These are phyloP conservation scores for Sarocladium brachiariae DNA, from an alignment of 2,329 filamentous ascomycete species.

Conservation along the genomic window DNA sequence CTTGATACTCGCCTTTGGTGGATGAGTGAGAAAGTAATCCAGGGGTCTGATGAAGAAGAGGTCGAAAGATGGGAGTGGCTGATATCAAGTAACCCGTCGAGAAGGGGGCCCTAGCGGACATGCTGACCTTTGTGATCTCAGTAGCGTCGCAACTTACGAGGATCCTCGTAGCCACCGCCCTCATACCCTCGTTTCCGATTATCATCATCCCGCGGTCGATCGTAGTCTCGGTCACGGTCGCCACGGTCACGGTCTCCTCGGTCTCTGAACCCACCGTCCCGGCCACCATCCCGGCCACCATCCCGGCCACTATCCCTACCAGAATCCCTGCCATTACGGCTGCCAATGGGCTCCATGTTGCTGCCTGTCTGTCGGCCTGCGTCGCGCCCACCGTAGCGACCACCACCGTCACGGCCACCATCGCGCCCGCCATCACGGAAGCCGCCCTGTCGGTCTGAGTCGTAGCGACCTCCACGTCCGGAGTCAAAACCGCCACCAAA, in stretches of 20 bases:
- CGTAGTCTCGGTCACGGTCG: constrained; percentile 33
- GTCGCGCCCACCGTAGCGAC: constrained; percentile 26
- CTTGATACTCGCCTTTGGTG: no score
- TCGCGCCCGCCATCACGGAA: constrained; percentile 34
- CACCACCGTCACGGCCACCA: constrained; percentile 29
- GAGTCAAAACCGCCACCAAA: constrained; percentile 47
- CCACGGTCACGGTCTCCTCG: constrained; percentile 30
- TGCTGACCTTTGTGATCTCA: constrained; percentile 26
- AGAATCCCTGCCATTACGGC: constrained; percentile 27
- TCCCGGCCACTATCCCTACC: constrained; percentile 21
- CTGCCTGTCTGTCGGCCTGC: constrained; percentile 54
- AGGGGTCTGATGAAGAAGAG: no score
- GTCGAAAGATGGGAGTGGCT: no score
- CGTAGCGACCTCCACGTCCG: constrained; percentile 36
- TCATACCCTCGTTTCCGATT: constrained; percentile 67
- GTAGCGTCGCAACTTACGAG: constrained; percentile 59
- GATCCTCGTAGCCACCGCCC: constrained; percentile 74
- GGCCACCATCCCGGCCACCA: constrained; percentile 8
- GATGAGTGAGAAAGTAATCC: no score
- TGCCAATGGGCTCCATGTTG: constrained; percentile 78
- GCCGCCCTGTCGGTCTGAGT: constrained; percentile 24
- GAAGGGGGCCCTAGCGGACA: background rate
- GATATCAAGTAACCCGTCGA: background rate
- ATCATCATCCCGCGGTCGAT: constrained; percentile 51
- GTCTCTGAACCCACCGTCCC: constrained; percentile 25